phyloP scores from a whole-genome alignment of 768 basidiomycete genomes.

The Ramaria sp. region DNA sequence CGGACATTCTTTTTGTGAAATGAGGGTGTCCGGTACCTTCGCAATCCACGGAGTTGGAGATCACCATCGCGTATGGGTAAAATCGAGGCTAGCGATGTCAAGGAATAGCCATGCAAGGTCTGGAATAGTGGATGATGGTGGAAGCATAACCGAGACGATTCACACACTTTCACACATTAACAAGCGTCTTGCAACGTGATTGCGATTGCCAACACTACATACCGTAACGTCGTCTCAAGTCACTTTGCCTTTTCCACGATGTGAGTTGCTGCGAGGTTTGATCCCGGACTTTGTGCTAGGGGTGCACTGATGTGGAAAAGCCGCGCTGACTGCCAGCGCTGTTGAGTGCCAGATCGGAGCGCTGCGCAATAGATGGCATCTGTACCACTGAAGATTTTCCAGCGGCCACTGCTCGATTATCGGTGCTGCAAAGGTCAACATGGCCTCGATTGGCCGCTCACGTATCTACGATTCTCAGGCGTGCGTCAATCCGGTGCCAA shows the following conservation, averaged over 20 bases:
- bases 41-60: not conserved
- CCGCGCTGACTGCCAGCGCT: too few relatives aligned
- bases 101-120: not conserved
- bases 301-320: too few relatives aligned
- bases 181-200: not conserved
- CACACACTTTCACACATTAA: not conserved
- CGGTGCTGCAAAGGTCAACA: too few relatives aligned
- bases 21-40: not conserved
- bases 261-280: not conserved
- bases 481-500: too few relatives aligned
- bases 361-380: too few relatives aligned
- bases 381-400: too few relatives aligned
- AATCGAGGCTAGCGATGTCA: not conserved
- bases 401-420: too few relatives aligned
- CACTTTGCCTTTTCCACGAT: not conserved
- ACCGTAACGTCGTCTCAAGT: too few relatives aligned
- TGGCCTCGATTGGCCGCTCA: too few relatives aligned
- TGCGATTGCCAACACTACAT: not conserved
- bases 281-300: too few relatives aligned
- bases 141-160: not conserved
- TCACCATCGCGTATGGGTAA: not conserved
- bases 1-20: conserved; percentile 80
- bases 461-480: too few relatives aligned
- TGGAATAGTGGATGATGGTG: not conserved
- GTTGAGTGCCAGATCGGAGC: too few relatives aligned